Percentiles rank a stretch among this genome's conserved stretches.
Evolutionary conservation across 306 rosid genomes (phyloP).

Genomic region (Cucurbita pepo): DNA sequence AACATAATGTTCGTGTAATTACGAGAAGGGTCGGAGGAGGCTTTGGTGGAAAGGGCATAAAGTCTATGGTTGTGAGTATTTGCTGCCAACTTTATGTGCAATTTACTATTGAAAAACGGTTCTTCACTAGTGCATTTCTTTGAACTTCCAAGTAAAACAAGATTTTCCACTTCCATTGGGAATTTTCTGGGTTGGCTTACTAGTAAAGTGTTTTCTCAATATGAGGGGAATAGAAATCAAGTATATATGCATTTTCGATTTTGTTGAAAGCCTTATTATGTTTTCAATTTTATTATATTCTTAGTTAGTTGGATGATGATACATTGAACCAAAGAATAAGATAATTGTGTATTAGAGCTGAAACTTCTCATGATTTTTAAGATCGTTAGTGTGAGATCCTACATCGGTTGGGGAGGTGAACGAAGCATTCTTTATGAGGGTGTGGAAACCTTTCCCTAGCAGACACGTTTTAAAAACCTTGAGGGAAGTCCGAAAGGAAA

Average conservation of each 20-base stretch:
- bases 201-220: not conserved
- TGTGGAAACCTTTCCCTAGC: no score
- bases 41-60: conserved; percentile 73
- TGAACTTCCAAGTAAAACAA: not conserved
- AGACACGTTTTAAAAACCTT: no score
- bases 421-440: no score
- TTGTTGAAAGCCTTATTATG: not conserved
- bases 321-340: no score
- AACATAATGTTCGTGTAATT: conserved; percentile 64
- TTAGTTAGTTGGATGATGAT: not conserved
- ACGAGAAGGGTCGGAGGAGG: conserved; percentile 94
- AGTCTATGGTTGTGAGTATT: conserved; percentile 54
- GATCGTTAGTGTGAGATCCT: not conserved
- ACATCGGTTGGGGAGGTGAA: no score
- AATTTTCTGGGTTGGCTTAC: not conserved
- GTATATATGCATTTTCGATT: not conserved
- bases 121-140: not conserved
- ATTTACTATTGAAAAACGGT: not conserved
- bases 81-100: not conserved
- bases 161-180: not conserved
- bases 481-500: no score
- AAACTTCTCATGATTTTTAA: not conserved
- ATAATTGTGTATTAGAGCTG: no score
- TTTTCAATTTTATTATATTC: not conserved
- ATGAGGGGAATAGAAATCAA: not conserved